phyloP scores from a whole-genome alignment of 2,329 filamentous ascomycete genomes.

The Aureobasidium leucospermi region DNA sequence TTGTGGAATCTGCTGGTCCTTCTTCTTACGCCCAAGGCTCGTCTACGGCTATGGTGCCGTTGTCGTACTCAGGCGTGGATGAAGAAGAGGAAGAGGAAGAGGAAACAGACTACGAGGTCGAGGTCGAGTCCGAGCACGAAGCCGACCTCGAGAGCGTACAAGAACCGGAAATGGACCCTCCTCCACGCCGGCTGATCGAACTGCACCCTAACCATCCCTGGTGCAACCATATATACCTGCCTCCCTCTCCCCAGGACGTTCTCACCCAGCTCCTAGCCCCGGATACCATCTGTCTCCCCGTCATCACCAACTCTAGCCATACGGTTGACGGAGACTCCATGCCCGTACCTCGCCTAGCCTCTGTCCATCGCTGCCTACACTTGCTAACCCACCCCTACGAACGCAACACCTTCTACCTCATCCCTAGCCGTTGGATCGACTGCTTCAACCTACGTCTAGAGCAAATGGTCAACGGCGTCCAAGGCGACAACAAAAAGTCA shows the following conservation, averaged over 20 bases:
- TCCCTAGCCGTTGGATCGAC: neutral
- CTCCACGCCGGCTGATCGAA: neutral
- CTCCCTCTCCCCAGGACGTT: neutral
- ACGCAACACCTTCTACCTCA: neutral
- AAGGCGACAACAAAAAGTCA: neutral
- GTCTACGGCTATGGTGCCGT: neutral
- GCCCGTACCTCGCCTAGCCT: neutral
- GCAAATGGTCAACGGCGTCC: neutral
- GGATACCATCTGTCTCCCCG: neutral
- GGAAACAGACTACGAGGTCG: too few relatives aligned
- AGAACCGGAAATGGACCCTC: neutral
- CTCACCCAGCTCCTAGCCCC: neutral
- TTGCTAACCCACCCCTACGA: neutral
- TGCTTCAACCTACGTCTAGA: neutral
- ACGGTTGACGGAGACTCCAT: neutral
- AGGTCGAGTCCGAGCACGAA: too few relatives aligned
- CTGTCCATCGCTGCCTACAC: neutral
- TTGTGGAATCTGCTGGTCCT: neutral
- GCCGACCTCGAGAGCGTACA: too few relatives aligned
- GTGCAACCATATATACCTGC: constrained; percentile 6
- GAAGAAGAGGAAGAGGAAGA: neutral
- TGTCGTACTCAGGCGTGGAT: neutral
- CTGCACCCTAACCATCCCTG: neutral
- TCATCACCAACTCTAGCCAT: neutral
- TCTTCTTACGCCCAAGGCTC: neutral